Base-by-base conservation (phyloP, 345 rosid genomes). In the Lumnitzera littorea region DNA sequence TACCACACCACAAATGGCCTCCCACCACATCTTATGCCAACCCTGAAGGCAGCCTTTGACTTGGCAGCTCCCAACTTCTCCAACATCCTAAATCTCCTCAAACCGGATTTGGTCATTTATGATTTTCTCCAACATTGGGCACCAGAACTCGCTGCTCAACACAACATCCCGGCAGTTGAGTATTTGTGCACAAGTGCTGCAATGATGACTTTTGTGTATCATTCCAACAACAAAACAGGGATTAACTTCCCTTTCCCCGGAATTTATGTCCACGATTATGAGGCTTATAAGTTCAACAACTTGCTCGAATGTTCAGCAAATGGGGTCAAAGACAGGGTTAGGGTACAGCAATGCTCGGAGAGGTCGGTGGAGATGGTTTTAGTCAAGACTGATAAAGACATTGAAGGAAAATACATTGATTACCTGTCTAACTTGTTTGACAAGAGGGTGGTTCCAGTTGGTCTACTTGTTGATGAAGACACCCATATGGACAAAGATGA, bases 71-170 rank as follows among this genome's bases (percentile, higher is more conserved):
- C 63, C 0, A 17, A 16, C 31, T 76, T 82, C 53, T 46, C 64
- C 17, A 11, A 36, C 1, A 67, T 76, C 15, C 24, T 74, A 48
- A 25, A 56, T 43, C 16, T 10, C 8, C 43, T 74, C 4, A 56
- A 17, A 3, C 83, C 82, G 0, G 67, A 78, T 58, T 43, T 76
- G 60, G 41, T 76, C 5, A 56, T 78, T 23, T 69, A 70, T 52
- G 81, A 82, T 56, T 60, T 69, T 23, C 17, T 73, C 41, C 68
- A 62, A 56, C 79, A 77, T 0, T 78, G 83, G 86, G 81, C 81
- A 0, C 70, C 72, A 0, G 43, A 16, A 4, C 10, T 70, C 20
- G 20, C 20, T 20, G 20, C 20, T 20, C 20, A 67, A 3, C 73
- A 43, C 2, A 43, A 65, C 13, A 61, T 82, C 13, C 78, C 79